Base-by-base conservation (phyloP, 805 yeast species). In the Myxozyma lipomycoides region DNA sequence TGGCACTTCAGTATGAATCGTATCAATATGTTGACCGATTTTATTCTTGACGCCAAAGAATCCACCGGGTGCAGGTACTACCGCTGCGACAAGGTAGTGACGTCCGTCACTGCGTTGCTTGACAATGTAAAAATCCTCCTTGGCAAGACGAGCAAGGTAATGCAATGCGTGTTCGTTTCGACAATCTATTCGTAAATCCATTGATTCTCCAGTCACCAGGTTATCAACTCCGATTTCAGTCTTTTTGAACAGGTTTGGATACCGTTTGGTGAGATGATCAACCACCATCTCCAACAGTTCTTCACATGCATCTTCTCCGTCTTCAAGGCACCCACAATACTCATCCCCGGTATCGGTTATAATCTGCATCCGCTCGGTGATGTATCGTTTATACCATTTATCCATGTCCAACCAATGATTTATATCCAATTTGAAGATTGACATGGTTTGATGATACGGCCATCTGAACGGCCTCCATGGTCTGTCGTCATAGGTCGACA, bases 401-500 rank as follows among this genome's bases (percentile, higher is more conserved):
- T 83, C 89, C 88, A 83, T 83, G 61, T 83, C 88, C 57, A 83
- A 67, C 89, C 89, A 83, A 67, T 83, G 84, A 65, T 83, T 82
- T 34, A 81, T 71, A 62, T 83, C 86, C n/a, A 83, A 72, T 63
- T 79, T 81, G 70, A 75, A 83, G 43, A 83, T 82, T 15, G 84
- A 77, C 89, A 83, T 83, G 1, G 88, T 83, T 66, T 83, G 89
- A 65, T 83, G 87, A 62, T 83, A 83, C 25, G 89, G 89, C 82
- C 85, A 81, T 61, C 89, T 71, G 68, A 83, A 83, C 6, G 88
- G 88, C 67, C 89, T 73, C 89, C 89, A 83, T 10, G 89, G 88
- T 63, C 89, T 72, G 60, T 82, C 89, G 59, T 83, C 86, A 61
- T 82, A 81, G 22, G 74, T 75, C 55, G 71, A 70, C 9, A 82